Evolutionary conservation across 257 asterid genomes (phyloP).

Genomic region (Fraxinus americana): DNA sequence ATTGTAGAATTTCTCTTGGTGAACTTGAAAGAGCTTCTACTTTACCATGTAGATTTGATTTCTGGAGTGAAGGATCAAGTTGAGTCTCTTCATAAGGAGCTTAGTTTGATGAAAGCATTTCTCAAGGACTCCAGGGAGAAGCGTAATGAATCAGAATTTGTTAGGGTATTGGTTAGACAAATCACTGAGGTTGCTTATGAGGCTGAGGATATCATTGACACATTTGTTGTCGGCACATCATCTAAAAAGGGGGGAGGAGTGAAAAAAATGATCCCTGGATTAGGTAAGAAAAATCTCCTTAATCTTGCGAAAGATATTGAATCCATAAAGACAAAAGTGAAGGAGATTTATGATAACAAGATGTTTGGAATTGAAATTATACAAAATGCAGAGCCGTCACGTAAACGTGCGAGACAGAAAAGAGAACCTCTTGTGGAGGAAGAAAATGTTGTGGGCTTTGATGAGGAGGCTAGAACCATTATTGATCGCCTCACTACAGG

Average conservation of each 20-base stretch:
- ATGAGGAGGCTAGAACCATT: slow-evolving; percentile 36
- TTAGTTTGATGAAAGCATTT: slow-evolving; percentile 52
- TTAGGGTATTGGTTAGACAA: slow-evolving; percentile 44
- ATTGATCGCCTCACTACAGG: slow-evolving; percentile 28
- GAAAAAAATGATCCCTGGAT: slow-evolving; percentile 12
- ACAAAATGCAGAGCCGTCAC: slow-evolving; percentile 29
- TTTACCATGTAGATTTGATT: slow-evolving; percentile 42
- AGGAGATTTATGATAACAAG: slow-evolving; percentile 43
- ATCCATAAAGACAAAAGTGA: slow-evolving; percentile 31
- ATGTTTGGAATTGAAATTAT: slow-evolving; percentile 48
- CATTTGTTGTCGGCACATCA: slow-evolving; percentile 37
- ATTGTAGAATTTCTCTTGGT: slow-evolving; percentile 45
- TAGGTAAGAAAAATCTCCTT: slow-evolving; percentile 35
- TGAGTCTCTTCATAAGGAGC: slow-evolving; percentile 49
- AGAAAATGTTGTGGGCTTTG: slow-evolving; percentile 37
- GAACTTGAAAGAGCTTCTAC: slow-evolving; percentile 49
- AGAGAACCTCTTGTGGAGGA: slow-evolving; percentile 40
- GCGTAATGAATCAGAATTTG: slow-evolving; percentile 41
- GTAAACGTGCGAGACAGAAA: slow-evolving; percentile 18
- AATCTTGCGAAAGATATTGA: slow-evolving; percentile 39
- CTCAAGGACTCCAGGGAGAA: slow-evolving; percentile 48
- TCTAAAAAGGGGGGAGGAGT: slow-evolving; percentile 37
- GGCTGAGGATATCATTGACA: slow-evolving; percentile 51
- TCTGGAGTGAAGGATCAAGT: slow-evolving; percentile 45
- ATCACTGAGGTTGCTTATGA: slow-evolving; percentile 46